phyloP scores from a whole-genome alignment of 2,329 filamentous ascomycete species.

The Exophiala alcalophila region DNA sequence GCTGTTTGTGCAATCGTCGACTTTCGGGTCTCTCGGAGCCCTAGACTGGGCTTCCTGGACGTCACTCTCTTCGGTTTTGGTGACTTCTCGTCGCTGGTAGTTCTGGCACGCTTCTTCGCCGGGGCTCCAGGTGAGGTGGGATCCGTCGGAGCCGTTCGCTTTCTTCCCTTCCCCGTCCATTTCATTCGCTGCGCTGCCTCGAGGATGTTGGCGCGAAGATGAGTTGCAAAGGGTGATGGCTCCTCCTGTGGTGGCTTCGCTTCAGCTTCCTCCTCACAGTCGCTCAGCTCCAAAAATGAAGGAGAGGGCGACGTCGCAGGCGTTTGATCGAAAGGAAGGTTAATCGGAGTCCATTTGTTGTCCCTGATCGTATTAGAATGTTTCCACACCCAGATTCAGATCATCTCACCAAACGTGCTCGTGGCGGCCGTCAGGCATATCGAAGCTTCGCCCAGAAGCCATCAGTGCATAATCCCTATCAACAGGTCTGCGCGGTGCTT shows the following conservation, averaged over 20 bases:
- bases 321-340: not conserved
- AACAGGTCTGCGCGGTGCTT: too few species aligned
- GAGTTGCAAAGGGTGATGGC: slow-evolving; percentile 3
- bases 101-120: slow-evolving; percentile 6
- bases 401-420: too few species aligned
- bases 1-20: too few species aligned
- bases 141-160: slow-evolving; percentile 4
- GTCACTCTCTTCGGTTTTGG: too few species aligned
- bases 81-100: too few species aligned
- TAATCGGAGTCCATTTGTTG: slow-evolving; percentile 15
- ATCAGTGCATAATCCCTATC: too few species aligned
- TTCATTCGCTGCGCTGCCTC: slow-evolving; percentile 7
- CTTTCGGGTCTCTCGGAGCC: too few species aligned
- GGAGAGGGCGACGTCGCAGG: not conserved
- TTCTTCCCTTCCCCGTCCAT: not conserved
- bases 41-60: too few species aligned
- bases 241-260: too few species aligned
- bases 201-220: slow-evolving; percentile 4
- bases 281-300: not conserved
- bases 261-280: slow-evolving; percentile 1
- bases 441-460: too few species aligned
- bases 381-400: too few species aligned
- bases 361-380: slow-evolving; percentile 7
- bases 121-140: not conserved
- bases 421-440: too few species aligned